A percentile compares a stretch with the other conserved stretches of the same genome.
These are phyloP conservation scores for Coemansia sp. DNA, from an alignment of 192 early-diverging fungal species.

Conservation along the genomic window DNA sequence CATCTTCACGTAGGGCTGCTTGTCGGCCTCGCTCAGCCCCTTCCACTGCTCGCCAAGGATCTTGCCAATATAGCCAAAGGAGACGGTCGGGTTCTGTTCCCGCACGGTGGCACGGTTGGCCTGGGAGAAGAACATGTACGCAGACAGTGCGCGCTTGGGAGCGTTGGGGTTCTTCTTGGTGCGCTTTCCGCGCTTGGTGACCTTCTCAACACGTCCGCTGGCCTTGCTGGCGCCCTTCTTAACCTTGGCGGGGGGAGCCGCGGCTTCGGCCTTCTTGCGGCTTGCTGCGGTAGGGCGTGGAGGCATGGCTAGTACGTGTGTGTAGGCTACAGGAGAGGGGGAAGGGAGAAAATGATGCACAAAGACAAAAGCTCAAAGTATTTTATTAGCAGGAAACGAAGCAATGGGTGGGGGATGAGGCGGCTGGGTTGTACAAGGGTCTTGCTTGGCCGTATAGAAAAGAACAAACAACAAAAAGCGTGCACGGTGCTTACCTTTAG, in stretches of 20 bases:
- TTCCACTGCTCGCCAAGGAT: conserved; percentile 75
- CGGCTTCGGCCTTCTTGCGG: conserved; percentile 26
- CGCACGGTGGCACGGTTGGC: conserved; percentile 76
- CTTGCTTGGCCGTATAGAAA: background rate
- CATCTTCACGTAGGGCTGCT: conserved; percentile 57
- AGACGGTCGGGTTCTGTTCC: conserved; percentile 76
- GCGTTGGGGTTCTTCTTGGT: conserved; percentile 79
- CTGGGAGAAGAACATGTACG: conserved; percentile 90
- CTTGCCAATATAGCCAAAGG: conserved; percentile 71
- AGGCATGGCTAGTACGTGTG: conserved; percentile 29
- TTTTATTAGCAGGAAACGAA: background rate
- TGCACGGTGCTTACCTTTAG: conserved; percentile 19
- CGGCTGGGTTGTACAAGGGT: background rate
- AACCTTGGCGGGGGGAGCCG: background rate
- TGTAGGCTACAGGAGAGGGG: background rate
- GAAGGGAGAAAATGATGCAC: background rate
- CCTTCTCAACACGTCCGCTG: conserved; percentile 6
- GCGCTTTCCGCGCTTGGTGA: conserved; percentile 48
- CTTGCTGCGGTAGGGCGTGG: conserved; percentile 8
- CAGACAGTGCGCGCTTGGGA: conserved; percentile 90
- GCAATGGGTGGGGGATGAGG: background rate
- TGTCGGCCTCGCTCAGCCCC: conserved; percentile 54
- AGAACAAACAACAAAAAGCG: background rate
- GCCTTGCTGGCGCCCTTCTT: conserved; percentile 7
- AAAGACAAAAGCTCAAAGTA: background rate